Percentiles rank a stretch among this genome's conserved stretches.
Conservation (phyloP, 169 alveolate species). For the Eimeria brunetti region DNA sequence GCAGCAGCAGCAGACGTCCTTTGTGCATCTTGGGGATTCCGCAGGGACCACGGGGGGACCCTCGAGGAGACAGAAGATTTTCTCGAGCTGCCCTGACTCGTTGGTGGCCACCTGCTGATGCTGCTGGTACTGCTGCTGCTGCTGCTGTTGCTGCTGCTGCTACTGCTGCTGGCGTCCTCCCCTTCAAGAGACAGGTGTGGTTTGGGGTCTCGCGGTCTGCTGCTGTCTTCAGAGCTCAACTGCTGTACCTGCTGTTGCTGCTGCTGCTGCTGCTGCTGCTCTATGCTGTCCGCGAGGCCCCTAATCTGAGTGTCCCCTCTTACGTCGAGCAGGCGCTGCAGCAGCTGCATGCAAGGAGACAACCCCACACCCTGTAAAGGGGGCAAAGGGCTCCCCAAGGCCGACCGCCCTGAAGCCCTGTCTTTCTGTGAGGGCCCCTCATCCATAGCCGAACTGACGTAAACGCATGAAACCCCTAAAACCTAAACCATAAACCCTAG, state of each 20-base stretch:
- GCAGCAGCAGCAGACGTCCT: not conserved
- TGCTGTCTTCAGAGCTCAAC: not conserved
- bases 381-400: not conserved
- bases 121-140: too few species aligned
- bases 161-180: not conserved
- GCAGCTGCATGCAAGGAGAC: slow-evolving; percentile 39
- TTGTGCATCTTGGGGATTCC: not conserved
- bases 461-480: not conserved
- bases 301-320: not conserved
- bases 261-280: slow-evolving; percentile 16
- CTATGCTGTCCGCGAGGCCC: not conserved
- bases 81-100: not conserved
- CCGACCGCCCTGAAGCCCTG: not conserved
- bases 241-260: slow-evolving; percentile 17
- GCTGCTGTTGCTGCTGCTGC: slow-evolving; percentile 29
- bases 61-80: not conserved
- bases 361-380: not conserved
- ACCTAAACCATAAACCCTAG: not conserved
- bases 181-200: not conserved
- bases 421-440: not conserved
- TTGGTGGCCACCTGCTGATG: not conserved
- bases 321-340: not conserved
- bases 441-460: not conserved
- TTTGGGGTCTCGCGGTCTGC: not conserved
- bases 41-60: not conserved